phyloP scores from a whole-genome alignment of 495 filamentous ascomycete species.

The Clavariopsis aquatica region DNA sequence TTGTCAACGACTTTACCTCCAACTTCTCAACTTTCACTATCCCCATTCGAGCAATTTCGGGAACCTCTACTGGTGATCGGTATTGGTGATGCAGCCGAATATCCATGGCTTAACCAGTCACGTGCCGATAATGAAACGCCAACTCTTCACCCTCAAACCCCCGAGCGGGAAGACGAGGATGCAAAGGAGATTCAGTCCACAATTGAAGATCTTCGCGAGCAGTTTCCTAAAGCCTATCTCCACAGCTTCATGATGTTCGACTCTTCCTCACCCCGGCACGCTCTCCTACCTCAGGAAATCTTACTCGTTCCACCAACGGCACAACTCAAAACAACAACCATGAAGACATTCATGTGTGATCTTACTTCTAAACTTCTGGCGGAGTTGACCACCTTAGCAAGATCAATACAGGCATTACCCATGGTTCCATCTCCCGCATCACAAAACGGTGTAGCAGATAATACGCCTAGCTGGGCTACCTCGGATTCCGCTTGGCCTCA shows the following conservation, averaged over 20 bases:
- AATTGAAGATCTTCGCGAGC: conserved; percentile 57
- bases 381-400: conserved; percentile 85
- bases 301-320: conserved; percentile 71
- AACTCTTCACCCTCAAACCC: neutral
- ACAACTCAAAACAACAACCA: conserved; percentile 77
- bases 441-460: conserved; percentile 27
- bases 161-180: conserved; percentile 49
- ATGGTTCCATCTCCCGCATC: conserved; percentile 74
- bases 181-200: conserved; percentile 61
- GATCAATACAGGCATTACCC: conserved; percentile 75
- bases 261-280: conserved; percentile 44
- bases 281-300: conserved; percentile 61
- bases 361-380: conserved; percentile 79
- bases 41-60: conserved; percentile 82
- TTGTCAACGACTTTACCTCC: conserved; percentile 76
- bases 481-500: conserved; percentile 15
- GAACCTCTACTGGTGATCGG: conserved; percentile 79
- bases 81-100: conserved; percentile 60
- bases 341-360: conserved; percentile 93
- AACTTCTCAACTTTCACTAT: conserved; percentile 72
- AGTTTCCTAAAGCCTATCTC: conserved; percentile 72
- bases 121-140: conserved; percentile 21
- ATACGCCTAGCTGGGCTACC: conserved; percentile 24
- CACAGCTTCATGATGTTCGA: conserved; percentile 82
- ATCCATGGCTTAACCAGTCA: conserved; percentile 29